Evolutionary conservation across 2,329 filamentous ascomycete genomes (phyloP), one percentile per base, ranked within the genome.

Genomic region (Fusarium goolgardi): DNA sequence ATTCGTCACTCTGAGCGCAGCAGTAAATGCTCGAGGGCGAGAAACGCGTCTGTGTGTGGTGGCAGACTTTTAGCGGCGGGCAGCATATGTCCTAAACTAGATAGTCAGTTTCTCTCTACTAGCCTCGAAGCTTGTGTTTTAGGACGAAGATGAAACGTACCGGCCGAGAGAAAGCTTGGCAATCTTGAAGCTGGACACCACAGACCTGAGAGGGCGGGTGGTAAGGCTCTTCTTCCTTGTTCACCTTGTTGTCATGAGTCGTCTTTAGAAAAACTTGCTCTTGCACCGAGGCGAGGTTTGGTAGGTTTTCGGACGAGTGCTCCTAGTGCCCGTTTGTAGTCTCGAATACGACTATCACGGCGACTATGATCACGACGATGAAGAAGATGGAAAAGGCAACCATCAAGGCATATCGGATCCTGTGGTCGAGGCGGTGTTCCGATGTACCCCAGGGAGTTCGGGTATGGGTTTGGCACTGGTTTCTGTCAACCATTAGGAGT

Each of bases 401-500:
- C 65, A 77, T 76, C 40, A 63, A 40, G 25, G 71, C 21, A 50
- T 74, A 73, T 37, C 75, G 73, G 13, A 76, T 46, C 32, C 70
- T 71, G 32, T 69, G 57, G 47, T 75, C 58, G 69, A 71, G 73
- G 27, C 64, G 67, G 45, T 76, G 75, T 18, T 64, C 40, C 23
- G 53, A 56, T 27, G 44, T 51, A 6, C 75, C 73, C 75, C 75
- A 77, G 20, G 73, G 71, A 7, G 59, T 76, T 41, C 74, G 74
- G 20, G 75, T 77, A 58, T 77, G 75, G 6, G 74, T 52, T 52
- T 65, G 73, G 45, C 75, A 77, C 62, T 77, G 75, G 8, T 56
- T 46, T 35, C 67, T 71, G 51, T 73, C 65, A 27, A 69, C 54
- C 66, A 76, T 75, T 32, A 44, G 47, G 29, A 49, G 37, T 13